Evolutionary conservation across 1,284 basidiomycete genomes (phyloP).

Genomic region (Athelia sp.): DNA sequence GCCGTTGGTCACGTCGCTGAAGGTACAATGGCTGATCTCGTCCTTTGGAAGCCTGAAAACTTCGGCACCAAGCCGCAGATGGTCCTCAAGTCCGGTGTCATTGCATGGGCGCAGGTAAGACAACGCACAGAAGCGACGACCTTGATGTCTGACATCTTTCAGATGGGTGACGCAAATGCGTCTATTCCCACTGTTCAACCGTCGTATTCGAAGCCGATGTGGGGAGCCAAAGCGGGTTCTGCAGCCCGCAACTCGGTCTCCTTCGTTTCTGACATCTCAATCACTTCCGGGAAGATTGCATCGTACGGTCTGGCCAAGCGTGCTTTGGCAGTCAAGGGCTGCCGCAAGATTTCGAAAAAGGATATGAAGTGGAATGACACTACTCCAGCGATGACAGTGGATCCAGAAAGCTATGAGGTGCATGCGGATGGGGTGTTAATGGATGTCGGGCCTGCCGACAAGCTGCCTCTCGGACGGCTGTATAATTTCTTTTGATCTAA

Average conservation of each 20-base stretch:
- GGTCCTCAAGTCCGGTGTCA: constrained; percentile 93
- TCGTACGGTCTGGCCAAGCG: constrained; percentile 77
- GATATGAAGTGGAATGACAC: constrained; percentile 98
- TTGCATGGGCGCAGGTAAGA: constrained; percentile 81
- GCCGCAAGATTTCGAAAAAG: constrained; percentile 74
- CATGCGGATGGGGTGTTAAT: constrained; percentile 39
- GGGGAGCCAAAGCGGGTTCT: constrained; percentile 71
- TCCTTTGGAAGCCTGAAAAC: constrained; percentile 90
- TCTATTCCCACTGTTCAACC: constrained; percentile 95
- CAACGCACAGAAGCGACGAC: too few relatives aligned
- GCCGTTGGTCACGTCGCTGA: constrained; percentile 81
- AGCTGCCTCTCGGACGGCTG: constrained; percentile 60
- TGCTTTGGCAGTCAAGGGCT: constrained; percentile 72
- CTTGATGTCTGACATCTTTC: too few relatives aligned
- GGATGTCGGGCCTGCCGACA: constrained; percentile 75
- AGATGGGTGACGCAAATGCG: constrained; percentile 93
- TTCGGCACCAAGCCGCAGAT: constrained; percentile 92
- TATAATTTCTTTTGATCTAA: constrained; percentile 69
- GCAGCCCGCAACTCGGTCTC: constrained; percentile 79
- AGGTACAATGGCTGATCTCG: constrained; percentile 88
- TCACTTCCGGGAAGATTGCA: constrained; percentile 57
- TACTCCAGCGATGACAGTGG: constrained; percentile 68
- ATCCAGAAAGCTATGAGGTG: constrained; percentile 92
- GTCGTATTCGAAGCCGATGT: constrained; percentile 84
- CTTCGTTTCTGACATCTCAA: constrained; percentile 81